Evolutionary conservation across 129 eudicot genomes (phyloP).

Genomic region (Logfia minima): DNA sequence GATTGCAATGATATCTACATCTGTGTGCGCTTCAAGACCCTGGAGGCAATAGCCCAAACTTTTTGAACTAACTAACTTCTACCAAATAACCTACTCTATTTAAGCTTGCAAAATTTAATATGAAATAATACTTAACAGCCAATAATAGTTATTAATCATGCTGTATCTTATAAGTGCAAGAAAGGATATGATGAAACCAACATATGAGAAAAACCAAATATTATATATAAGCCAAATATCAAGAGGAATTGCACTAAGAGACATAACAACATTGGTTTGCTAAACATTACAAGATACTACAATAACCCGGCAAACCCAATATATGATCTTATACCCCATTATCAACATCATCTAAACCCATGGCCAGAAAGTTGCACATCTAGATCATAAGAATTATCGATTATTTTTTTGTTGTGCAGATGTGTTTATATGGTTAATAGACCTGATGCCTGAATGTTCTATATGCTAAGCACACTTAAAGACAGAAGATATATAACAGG

Average conservation of each 20-base stretch:
- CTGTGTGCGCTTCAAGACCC: neutral
- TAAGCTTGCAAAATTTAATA: neutral
- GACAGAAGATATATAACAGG: conserved; percentile 5
- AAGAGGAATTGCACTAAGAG: neutral
- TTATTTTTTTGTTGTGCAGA: neutral
- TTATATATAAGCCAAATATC: neutral
- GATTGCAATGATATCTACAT: neutral
- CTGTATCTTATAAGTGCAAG: neutral
- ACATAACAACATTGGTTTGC: neutral
- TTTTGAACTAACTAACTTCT: neutral
- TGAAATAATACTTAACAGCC: neutral
- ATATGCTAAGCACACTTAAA: neutral
- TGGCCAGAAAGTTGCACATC: neutral
- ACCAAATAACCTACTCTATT: neutral
- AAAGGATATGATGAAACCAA: neutral
- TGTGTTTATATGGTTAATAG: neutral
- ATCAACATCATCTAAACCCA: neutral
- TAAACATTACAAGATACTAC: neutral
- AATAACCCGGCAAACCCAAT: neutral
- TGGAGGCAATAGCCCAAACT: neutral
- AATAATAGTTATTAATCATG: neutral
- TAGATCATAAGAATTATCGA: conserved; percentile 6
- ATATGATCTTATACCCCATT: conserved; percentile 13
- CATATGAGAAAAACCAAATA: neutral
- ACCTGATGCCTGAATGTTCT: neutral